Evolutionary conservation across 805 yeast species (phyloP), one percentile per base, ranked within the genome.

Genomic region (Hanseniaspora lindneri): DNA sequence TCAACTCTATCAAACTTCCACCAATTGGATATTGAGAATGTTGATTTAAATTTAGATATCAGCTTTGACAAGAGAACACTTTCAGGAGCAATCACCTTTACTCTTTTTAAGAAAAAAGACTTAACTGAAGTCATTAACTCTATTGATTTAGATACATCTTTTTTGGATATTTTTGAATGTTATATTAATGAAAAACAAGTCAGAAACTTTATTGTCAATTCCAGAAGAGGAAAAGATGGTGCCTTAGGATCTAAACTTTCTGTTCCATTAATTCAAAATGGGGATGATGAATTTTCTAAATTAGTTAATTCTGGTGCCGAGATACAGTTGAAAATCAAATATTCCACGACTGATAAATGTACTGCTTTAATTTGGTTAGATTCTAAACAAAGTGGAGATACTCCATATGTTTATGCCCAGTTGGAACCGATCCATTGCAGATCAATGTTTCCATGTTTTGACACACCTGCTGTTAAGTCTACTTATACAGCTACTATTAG

Each of bases 351-450:
- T 1, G 66, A 67, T 6, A 62, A 75, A 20, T 81, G 94, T 59
- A 83, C 95, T 1, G 95, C 95, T 3, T 67, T 86, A 52, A 95
- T 87, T 63, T 87, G 92, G 78, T 67, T 87, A 47, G 75, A 74
- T n/a, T 77, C 79, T 30, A 76, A 71, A 47, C 83, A 79, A 56
- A 82, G 94, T 8, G 78, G 78, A 41, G 94, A 88, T 16, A 75
- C 78, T 52, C 73, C 72, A 36, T 69, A 70, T 23, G 70, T 87
- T 51, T 87, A 86, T 62, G 84, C 95, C 10, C 96, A 87, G 65
- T 76, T 94, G 60, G 94, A 87, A 66, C 87, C 95, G 32, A 86
- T 83, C 54, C 95, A 87, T 59, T 92, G 95, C 6, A 73, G 96
- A 58, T 75, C 89, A 14, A 70, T 86, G 58, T 80, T 83, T 66